Evolutionary conservation across 2,329 filamentous ascomycete species (phyloP), one percentile per base, ranked within the genome.

Genomic region (Daldinia sp.): DNA sequence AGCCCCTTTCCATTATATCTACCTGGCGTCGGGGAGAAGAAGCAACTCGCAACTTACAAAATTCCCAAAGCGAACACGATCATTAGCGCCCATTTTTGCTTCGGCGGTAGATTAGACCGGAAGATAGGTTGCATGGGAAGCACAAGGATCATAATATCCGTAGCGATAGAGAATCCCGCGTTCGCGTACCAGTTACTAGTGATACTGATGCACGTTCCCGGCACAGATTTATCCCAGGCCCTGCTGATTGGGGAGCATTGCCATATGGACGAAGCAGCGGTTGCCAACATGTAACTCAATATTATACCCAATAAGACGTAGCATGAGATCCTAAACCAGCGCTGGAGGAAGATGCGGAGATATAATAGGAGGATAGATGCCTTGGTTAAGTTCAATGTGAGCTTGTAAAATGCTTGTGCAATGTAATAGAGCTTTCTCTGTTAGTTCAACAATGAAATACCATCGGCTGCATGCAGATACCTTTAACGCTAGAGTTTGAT

Each of bases 331-430:
- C 79, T 77, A 66, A 85, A 85, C 72, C 76, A 79, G 45, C 63
- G 74, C 47, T 81, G 76, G 19, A 81, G 74, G 60, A 86, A 86
- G 47, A 85, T 83, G 23, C 82, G 81, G 19, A 83, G 80, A 67
- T 85, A 87, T 15, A 86, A 77, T 2, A 84, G 73, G 5, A 85
- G 71, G 52, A 85, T 83, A 2, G 83, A 85, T 1, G 79, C 72
- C 66, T 86, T 86, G 1, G 81, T 84, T 29, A 84, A 73, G 69
- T 82, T 83, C 61, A 85, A 81, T 39, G 81, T 81, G 64, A 83
- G 72, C 67, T 85, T 85, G 73, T 86, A 86, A 61, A 83, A 81
- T 52, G 82, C 79, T 66, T 85, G 83, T 2, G 81, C 78, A 23
- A 82, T 71, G 63, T 81, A 85, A 70, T 84, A 85, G 17, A 80